Evolutionary conservation across 73 alveolate genomes (phyloP).

Genomic region (Symbiodinium pilosum): DNA sequence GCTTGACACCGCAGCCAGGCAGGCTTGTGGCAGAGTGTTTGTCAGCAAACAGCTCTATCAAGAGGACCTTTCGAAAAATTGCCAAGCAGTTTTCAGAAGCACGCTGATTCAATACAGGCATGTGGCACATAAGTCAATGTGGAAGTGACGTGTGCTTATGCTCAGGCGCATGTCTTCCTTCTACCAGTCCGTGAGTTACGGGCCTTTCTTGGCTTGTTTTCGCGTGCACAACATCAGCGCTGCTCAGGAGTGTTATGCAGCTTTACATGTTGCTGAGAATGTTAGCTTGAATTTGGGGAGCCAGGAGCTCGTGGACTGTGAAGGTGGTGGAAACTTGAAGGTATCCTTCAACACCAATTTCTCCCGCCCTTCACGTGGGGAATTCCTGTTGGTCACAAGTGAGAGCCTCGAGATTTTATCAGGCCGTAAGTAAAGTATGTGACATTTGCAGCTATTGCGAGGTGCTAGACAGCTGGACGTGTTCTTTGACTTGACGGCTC

Average conservation of each 20-base stretch:
- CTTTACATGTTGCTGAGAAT: background rate
- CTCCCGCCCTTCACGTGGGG: constrained; percentile 49
- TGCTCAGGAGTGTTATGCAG: background rate
- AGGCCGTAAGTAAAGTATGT: background rate
- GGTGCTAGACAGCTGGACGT: constrained; percentile 54
- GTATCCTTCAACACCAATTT: constrained; percentile 18
- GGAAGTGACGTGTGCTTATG: background rate
- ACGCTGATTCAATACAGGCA: too few species aligned
- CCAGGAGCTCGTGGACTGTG: constrained; percentile 48
- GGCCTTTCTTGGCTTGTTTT: constrained; percentile 64
- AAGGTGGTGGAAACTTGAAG: background rate
- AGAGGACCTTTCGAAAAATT: background rate
- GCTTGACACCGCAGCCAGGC: background rate
- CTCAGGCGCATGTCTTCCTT: constrained; percentile 6
- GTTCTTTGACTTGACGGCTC: constrained; percentile 51
- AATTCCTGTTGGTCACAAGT: constrained; percentile 62
- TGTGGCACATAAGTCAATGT: background rate
- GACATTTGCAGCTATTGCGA: background rate
- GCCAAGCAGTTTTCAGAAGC: too few species aligned
- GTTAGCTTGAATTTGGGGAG: background rate
- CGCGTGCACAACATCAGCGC: background rate
- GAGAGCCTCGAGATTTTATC: background rate
- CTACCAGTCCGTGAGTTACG: constrained; percentile 18
- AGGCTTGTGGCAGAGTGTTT: too few species aligned
- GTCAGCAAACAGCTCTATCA: too few species aligned